Percentiles rank a stretch among this genome's conserved stretches.
These are phyloP conservation scores for Huntiella omanensis DNA, from an alignment of 2,329 filamentous ascomycete genomes.

Conservation along the genomic window DNA sequence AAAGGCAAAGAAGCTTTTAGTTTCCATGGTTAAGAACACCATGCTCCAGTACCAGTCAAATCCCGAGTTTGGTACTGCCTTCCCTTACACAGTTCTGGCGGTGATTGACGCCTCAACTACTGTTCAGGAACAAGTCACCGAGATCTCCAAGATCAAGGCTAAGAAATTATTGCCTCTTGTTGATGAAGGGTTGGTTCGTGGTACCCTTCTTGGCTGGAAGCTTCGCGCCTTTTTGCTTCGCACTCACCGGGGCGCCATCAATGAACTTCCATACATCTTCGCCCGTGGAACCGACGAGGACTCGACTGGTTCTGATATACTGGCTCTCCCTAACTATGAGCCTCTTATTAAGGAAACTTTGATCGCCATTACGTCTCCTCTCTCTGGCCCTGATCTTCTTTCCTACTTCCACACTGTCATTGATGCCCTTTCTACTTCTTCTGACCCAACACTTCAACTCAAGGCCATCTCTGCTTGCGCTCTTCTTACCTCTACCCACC, in stretches of 20 bases:
- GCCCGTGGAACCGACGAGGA: neutral
- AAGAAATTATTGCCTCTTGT: constrained; percentile 21
- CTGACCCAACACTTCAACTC: constrained; percentile 22
- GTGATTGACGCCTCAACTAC: constrained; percentile 10
- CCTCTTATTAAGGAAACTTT: constrained; percentile 19
- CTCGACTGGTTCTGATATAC: constrained; percentile 1
- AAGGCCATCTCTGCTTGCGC: constrained; percentile 25
- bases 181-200: constrained; percentile 18
- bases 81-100: constrained; percentile 10
- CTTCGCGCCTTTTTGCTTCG: constrained; percentile 24
- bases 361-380: constrained; percentile 17
- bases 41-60: constrained; percentile 10
- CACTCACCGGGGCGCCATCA: constrained; percentile 7
- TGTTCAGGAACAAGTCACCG: constrained; percentile 3
- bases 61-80: neutral
- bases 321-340: constrained; percentile 13
- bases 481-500: constrained; percentile 5
- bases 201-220: constrained; percentile 26
- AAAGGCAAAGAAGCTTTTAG: constrained; percentile 7
- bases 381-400: constrained; percentile 18
- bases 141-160: constrained; percentile 13
- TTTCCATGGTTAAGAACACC: constrained; percentile 8
- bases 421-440: constrained; percentile 16
- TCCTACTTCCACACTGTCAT: constrained; percentile 23
- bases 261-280: neutral